A percentile compares a stretch with the other conserved stretches of the same genome.
phyloP scores from a whole-genome alignment of 805 yeast species.

The Suhomyces kilbournensis region DNA sequence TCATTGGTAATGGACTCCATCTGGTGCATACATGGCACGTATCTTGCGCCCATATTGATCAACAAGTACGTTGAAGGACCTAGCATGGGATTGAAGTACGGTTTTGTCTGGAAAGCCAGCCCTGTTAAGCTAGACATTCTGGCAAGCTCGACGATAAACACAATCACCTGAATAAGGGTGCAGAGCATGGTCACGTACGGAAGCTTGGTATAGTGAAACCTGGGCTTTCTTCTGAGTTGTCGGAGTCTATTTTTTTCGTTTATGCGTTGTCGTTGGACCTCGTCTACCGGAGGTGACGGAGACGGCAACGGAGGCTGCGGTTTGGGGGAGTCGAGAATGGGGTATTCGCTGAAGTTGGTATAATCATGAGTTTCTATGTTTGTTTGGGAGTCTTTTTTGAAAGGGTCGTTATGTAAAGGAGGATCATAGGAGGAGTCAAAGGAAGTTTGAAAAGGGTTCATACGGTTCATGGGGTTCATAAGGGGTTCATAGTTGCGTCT shows the following conservation, averaged over 20 bases:
- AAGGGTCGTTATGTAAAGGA: background rate
- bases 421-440: constrained; percentile 4
- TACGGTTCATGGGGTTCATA: background rate
- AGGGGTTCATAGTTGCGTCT: background rate
- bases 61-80: constrained; percentile 69
- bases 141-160: constrained; percentile 61
- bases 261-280: background rate
- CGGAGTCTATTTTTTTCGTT: constrained; percentile 18
- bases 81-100: constrained; percentile 74
- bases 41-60: constrained; percentile 69
- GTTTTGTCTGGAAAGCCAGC: constrained; percentile 62
- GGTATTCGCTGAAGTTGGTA: constrained; percentile 2
- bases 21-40: constrained; percentile 65
- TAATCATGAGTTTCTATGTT: background rate
- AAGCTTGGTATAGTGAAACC: constrained; percentile 33
- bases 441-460: constrained; percentile 4
- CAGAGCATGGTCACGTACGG: constrained; percentile 42
- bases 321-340: background rate
- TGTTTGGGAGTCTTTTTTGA: background rate
- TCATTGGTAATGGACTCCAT: constrained; percentile 50
- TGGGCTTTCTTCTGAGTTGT: constrained; percentile 24
- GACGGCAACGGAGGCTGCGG: constrained; percentile 2
- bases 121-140: constrained; percentile 60
- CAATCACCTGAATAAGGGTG: constrained; percentile 47
- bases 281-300: constrained; percentile 1